These are phyloP conservation scores for Microthlaspi erraticum DNA, from an alignment of 345 rosid species.

Conservation along the genomic window DNA sequence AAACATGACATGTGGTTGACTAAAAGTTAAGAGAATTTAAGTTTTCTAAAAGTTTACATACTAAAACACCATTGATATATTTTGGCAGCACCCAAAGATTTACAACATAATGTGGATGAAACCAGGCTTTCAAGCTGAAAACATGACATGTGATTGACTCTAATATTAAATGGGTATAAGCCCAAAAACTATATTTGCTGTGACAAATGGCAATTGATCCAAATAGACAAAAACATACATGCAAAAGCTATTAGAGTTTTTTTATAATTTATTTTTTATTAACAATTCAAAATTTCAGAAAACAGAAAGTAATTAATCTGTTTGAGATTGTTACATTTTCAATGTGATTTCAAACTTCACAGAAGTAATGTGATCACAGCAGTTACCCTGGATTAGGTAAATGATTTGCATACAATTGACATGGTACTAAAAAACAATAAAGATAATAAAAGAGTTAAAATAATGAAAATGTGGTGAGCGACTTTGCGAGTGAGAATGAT, in stretches of 20 bases:
- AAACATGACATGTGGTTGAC: too few relatives aligned
- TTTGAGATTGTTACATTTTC: neutral
- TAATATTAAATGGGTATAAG: neutral
- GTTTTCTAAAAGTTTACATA: neutral
- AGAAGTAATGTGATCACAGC: constrained; percentile 21
- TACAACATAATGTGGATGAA: neutral
- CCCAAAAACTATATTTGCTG: constrained; percentile 1
- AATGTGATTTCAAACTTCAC: constrained; percentile 2
- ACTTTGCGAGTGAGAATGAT: constrained; percentile 11
- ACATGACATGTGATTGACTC: constrained; percentile 19
- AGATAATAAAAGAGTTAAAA: neutral
- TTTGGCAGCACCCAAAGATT: neutral
- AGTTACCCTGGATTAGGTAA: constrained; percentile 4
- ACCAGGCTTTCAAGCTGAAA: constrained; percentile 3
- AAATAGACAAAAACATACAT: neutral
- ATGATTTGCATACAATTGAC: constrained; percentile 25
- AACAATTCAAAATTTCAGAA: neutral
- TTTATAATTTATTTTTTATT: too few relatives aligned
- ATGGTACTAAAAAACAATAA: neutral
- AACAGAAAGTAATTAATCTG: neutral
- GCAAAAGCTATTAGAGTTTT: neutral
- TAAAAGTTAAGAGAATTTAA: neutral
- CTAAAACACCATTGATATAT: neutral
- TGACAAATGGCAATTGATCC: neutral
- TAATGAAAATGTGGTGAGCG: constrained; percentile 27